Base-by-base conservation (phyloP, 768 basidiomycete genomes). In the Hysterangium stoloniferum region DNA sequence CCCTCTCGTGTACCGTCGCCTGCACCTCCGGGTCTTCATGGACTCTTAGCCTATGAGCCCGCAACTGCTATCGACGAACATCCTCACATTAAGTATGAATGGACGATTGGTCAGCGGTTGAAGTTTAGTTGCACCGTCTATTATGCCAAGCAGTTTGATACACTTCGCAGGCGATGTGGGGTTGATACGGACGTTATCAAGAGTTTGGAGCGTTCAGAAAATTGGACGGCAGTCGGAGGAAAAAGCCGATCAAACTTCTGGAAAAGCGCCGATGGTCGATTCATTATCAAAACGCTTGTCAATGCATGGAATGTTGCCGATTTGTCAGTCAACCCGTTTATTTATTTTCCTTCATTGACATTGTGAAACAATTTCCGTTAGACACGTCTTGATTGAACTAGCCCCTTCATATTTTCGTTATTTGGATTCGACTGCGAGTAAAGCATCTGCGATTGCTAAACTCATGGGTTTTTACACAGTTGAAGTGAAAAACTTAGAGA, bases 271-370 rank as follows among this genome's bases (percentile, higher is more conserved):
- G 88, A 92, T 63, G 78, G 84, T 56, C 70, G 78, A 53, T 87
- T 84, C 60, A 81, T 92, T 57, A 83, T 90, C 70, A 90, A 90
- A 75, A 86, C 86, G 17, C 65, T 90, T 53, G 82, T 92, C 13
- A 83, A 84, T 64, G 84, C 86, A 12, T 90, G 87, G 87, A 87
- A 87, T 63, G 86, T 88, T 34, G 82, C 83, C 4, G 88, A 90
- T 68, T 63, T 87, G 86, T 88, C 17, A 47, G 54, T 38, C 20
- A 68, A 22, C 45, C 22, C 25, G 37, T 43, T 56, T 41, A 37
- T 6, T 36, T 22, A 34, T 41, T 28, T 42, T n/a, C 38, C 40
- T 32, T 37, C 22, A 37, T n/a, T 41, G 45, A 15, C 24, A 19
- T 2, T 9, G 33, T 32, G 5, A 3, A 8, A n/a, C 29, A n/a